Base-by-base conservation (phyloP, 1,284 basidiomycete species). In the Ceratorhiza oryzae-sativae region DNA sequence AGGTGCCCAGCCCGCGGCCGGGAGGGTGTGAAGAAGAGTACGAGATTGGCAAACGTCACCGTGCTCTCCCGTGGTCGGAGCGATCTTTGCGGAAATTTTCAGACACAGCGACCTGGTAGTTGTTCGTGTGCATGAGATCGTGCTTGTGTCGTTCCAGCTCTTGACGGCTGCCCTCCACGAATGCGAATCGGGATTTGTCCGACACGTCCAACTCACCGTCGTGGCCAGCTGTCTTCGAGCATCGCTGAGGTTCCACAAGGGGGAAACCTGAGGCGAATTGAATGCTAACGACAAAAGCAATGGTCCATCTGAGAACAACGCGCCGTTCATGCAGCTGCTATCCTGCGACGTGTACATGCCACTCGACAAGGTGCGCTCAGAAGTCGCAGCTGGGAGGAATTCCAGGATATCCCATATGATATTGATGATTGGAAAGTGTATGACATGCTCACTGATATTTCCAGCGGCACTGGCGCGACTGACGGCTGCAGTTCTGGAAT, bases 81-180 rank as follows among this genome's bases (percentile, higher is more conserved):
- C 32, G 56, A 53, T 1, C 48, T 18, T 18, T 72, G 72, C 41
- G 72, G 48, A 8, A 61, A 42, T 9, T 72, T 62, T 36, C 49
- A 59, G 23, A 42, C 18, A 8, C 53, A 53, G 20, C 62, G 45
- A 25, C 53, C 13, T 6, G 55, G 51, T 2, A 6, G 56, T n/a
- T 15, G 42, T 13, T 27, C 49, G 53, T 2, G 65, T 68, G 5
- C 46, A 46, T 15, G 62, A 56, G 15, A 59, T 60, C 20, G 13
- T 48, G 15, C 41, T 61, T 13, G 53, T 72, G 3, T 63, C 62
- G 5, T 51, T 56, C 18, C 34, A 72, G 25, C 39, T 72, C 4
- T 36, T 72, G 8, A 51, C 39, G 10, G 53, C 41, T 10, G 30
- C 49, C 18, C 34, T 72, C 12, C 45, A 45, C 42, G n/a, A n/a